These are phyloP conservation scores for Annulohypoxylon moriforme DNA, from an alignment of 495 filamentous ascomycete genomes.

Conservation along the genomic window DNA sequence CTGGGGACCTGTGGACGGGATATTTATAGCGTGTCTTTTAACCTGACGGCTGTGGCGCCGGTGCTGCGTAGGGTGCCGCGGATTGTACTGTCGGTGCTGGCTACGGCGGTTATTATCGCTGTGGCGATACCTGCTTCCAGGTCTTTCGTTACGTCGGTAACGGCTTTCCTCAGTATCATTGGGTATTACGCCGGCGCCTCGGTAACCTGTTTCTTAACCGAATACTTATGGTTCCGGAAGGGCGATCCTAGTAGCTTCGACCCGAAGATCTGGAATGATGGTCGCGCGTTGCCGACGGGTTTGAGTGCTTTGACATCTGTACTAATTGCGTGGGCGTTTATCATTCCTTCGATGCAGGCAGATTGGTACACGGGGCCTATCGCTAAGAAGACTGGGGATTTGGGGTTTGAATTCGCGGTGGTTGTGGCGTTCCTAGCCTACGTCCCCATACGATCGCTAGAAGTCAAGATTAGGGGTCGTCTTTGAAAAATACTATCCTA, in stretches of 20 bases:
- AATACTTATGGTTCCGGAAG: constrained; percentile 55
- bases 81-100: constrained; percentile 53
- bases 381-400: constrained; percentile 58
- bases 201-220: constrained; percentile 53
- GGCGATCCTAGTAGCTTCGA: constrained; percentile 46
- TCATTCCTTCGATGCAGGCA: constrained; percentile 60
- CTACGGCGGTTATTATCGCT: constrained; percentile 54
- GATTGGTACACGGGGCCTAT: constrained; percentile 61
- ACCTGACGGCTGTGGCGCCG: constrained; percentile 57
- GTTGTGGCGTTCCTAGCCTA: constrained; percentile 56
- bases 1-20: constrained; percentile 54
- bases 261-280: constrained; percentile 53
- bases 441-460: constrained; percentile 43
- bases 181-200: constrained; percentile 59
- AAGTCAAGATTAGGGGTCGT: constrained; percentile 41
- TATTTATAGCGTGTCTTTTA: constrained; percentile 54
- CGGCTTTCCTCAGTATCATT: constrained; percentile 59
- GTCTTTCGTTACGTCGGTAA: constrained; percentile 55
- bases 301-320: constrained; percentile 51
- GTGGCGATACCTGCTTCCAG: constrained; percentile 58
- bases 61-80: constrained; percentile 53
- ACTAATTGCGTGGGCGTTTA: constrained; percentile 48
- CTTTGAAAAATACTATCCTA: no score
- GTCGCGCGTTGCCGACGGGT: constrained; percentile 53
- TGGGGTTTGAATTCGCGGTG: constrained; percentile 61